Base-by-base conservation (phyloP, 2,329 filamentous ascomycete species). In the Ascochyta rabiei region DNA sequence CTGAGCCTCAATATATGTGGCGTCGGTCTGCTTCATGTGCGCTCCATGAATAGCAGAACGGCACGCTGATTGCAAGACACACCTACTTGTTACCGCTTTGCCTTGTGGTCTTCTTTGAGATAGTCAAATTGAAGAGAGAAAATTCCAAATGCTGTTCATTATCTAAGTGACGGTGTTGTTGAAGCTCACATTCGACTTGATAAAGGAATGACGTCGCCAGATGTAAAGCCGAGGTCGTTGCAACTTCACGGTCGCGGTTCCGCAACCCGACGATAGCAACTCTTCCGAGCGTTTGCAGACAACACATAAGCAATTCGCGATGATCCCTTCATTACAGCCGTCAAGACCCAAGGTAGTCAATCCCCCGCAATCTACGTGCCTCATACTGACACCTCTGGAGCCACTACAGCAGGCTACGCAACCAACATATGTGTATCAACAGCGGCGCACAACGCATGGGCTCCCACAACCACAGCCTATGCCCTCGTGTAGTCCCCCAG, bases 271-370 rank as follows among this genome's bases (percentile, higher is more conserved):
- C 31, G 12, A 42, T 35, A 46, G 28, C 21, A 34, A 19, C 18
- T 16, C 9, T 6, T 42, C 35, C 16, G 34, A 49, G 59, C 53
- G 51, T 56, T 45, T 46, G 48, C 57, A 38, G 48, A 50, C 45
- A 16, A 53, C 49, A 48, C 43, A 55, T 48, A 18, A 53, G 31
- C 40, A 50, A 12, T 31, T n/a, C 18, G 57, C 49, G 8, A 78
- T 78, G 77, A 52, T 79, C 23, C 67, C 76, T 15, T 66, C 69
- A 21, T 53, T 75, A 23, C 76, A 79, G 64, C 74, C 76, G 4
- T 68, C 69, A 24, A 68, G 76, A 56, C 76, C 76, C 56, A 77
- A 75, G 65, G 76, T 74, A 58, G 0, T 53, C 9, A 26, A 13
- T 19, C 18, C n/a, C 10, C 19, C 18, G 28, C 12, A 4, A 45